phyloP scores from a whole-genome alignment of 331 rosid genomes.

The Cydonia oblonga region DNA sequence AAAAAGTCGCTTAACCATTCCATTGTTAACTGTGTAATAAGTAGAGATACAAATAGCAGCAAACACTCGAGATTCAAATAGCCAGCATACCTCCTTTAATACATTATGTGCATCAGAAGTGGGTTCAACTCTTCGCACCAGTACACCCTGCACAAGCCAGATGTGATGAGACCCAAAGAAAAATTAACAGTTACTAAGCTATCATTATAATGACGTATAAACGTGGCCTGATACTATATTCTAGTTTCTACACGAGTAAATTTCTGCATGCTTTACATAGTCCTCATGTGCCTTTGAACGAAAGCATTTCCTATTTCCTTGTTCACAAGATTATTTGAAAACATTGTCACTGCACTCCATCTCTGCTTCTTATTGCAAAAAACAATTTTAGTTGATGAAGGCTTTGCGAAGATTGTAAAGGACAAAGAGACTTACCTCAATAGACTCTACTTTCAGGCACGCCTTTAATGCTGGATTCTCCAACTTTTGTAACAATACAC shows the following conservation, averaged over 20 bases:
- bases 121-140: slow-evolving; percentile 91
- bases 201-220: not conserved
- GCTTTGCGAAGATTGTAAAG: not conserved
- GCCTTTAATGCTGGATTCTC: slow-evolving; percentile 90
- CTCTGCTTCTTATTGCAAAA: not conserved
- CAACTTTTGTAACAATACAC: slow-evolving; percentile 86
- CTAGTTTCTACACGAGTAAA: not conserved
- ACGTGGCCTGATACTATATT: not conserved
- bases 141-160: slow-evolving; percentile 60
- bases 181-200: not conserved
- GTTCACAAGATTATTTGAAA: not conserved
- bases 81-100: slow-evolving; percentile 61
- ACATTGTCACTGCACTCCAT: not conserved
- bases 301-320: not conserved
- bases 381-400: not conserved
- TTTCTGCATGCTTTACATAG: not conserved
- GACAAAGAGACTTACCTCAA: slow-evolving; percentile 48
- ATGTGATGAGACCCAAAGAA: not conserved
- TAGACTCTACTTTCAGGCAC: slow-evolving; percentile 65
- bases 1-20: slow-evolving; percentile 4
- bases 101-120: slow-evolving; percentile 84
- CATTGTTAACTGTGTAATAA: not conserved
- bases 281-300: not conserved
- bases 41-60: not conserved
- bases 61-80: slow-evolving; percentile 8